Evolutionary conservation across 2,329 filamentous ascomycete species (phyloP), one percentile per base, ranked within the genome.

Genomic region (Paramyrothecium roridum): DNA sequence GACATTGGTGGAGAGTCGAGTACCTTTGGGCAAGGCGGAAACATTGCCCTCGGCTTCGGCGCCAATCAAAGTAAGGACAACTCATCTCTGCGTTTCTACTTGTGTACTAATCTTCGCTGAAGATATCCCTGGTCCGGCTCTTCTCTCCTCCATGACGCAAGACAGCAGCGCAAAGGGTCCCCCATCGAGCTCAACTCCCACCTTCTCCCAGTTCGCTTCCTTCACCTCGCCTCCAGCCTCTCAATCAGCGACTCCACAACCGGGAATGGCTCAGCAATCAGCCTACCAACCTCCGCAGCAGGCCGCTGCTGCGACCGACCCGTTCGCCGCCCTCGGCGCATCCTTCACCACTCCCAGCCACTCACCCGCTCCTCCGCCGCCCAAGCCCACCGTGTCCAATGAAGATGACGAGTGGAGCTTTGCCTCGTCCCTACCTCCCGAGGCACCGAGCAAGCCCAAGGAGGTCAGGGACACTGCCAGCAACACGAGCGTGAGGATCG

Each of bases 401-500:
- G 85, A 90, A 48, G 93, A 97, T 52, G 93, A 98, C 60, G 93
- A 98, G 67, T 98, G 93, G 93, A 89, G 86, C 22, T 98, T 98
- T 70, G 86, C 90, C 3, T 98, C 93, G 0, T 88, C 93, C 0
- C 79, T 97, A 16, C 93, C 93, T 26, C 72, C 79, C 2, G 79
- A 84, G 57, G 66, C 76, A 52, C 66, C 78, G 19, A 65, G 73
- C 57, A 80, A 84, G 34, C 85, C 87, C 2, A 79, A 74, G 52
- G 81, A 84, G 52, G 84, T 90, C 61, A 83, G 84, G 50, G 76
- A 88, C 20, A 81, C 80, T 3, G 84, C 97, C 47, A 86, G 85
- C 65, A 86, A 90, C 65, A 87, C 86, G 2, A 80, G 76, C 47
- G 76, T 98, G 49, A 84, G 84, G 57, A 87, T 96, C 57, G 82